Conservation (phyloP, 2,329 filamentous ascomycete species). For the Fusarium domesticum region DNA sequence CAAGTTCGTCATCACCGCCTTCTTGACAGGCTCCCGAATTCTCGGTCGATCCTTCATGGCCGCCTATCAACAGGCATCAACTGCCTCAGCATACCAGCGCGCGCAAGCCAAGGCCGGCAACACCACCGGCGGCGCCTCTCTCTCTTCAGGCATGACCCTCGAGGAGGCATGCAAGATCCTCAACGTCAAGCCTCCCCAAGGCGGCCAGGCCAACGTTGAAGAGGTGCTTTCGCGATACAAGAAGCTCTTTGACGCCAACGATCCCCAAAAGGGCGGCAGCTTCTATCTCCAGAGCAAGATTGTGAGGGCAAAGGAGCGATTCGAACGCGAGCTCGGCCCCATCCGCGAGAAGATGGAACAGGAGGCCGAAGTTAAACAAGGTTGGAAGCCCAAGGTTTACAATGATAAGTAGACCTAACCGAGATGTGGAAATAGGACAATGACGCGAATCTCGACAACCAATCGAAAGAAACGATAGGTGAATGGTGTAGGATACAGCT, state of each 20-base stretch:
- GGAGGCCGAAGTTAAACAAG: constrained; percentile 77
- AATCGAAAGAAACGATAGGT: constrained; percentile 1
- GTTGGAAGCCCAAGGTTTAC: constrained; percentile 94
- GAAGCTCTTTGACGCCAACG: constrained; percentile 88
- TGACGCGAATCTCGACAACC: neutral
- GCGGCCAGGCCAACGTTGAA: constrained; percentile 73
- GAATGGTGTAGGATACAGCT: neutral
- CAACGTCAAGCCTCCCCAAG: constrained; percentile 80
- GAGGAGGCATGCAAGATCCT: constrained; percentile 97
- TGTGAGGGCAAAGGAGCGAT: constrained; percentile 81
- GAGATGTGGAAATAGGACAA: neutral
- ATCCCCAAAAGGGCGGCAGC: constrained; percentile 91
- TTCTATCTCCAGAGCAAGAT: constrained; percentile 99
- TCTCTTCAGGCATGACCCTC: constrained; percentile 75
- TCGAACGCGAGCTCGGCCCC: constrained; percentile 81
- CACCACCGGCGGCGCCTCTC: constrained; percentile 49
- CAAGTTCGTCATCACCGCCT: constrained; percentile 82
- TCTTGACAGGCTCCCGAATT: constrained; percentile 86
- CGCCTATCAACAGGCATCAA: constrained; percentile 92
- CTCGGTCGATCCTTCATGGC: constrained; percentile 90
- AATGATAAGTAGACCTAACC: constrained; percentile 65
- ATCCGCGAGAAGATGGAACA: constrained; percentile 66
- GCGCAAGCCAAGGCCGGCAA: constrained; percentile 63
- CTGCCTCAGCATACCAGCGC: constrained; percentile 77
- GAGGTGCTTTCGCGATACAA: constrained; percentile 86